Evolutionary conservation across 352 stramenopile genomes (phyloP), one percentile per base, ranked within the genome.

Genomic region (Phytophthora sp.): DNA sequence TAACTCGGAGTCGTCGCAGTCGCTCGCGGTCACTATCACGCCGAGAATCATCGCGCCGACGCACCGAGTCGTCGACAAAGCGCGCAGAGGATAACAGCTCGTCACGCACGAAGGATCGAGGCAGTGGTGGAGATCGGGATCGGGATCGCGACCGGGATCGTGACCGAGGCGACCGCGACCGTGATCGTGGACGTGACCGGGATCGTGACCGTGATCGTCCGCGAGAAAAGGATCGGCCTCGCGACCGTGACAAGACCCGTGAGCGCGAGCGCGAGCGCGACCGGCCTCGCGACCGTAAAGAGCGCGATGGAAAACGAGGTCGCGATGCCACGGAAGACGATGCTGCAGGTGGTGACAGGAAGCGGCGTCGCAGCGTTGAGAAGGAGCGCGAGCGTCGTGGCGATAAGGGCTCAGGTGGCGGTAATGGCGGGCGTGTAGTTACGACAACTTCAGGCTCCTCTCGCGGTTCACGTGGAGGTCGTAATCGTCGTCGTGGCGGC

Each of bases 11-110:
- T 13, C 68, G 61, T 45, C 61, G 55, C 28, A 79, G 62, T 54
- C 76, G 69, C n/a, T 89, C 76, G 4, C 77, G 69, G 17, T 89
- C 81, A 8, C 57, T 62, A 13, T 86, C 79, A 30, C 74, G 74
- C 32, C 72, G 74, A 42, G 67, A 77, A 21, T 74, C 74, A 12
- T 78, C 72, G 17, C 66, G 67, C 21, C 59, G 66, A 26, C 76
- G 76, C 18, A 69, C 69, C 5, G 73, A 78, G 28, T 72, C 71
- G 8, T 71, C 74, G 21, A 60, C 50, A 31, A 68, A 70, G 34
- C 46, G 56, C 5, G 39, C 30, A 15, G 67, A 75, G 39, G 61
- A 69, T 20, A 62, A 51, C 2, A 54, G 39, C 52, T 59, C 43
- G 24, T 68, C 62, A 18, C 61, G 69, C 28, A 55, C 51, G 9